phyloP scores from a whole-genome alignment of 2,329 filamentous ascomycete genomes.

The Sporothrix luriei region DNA sequence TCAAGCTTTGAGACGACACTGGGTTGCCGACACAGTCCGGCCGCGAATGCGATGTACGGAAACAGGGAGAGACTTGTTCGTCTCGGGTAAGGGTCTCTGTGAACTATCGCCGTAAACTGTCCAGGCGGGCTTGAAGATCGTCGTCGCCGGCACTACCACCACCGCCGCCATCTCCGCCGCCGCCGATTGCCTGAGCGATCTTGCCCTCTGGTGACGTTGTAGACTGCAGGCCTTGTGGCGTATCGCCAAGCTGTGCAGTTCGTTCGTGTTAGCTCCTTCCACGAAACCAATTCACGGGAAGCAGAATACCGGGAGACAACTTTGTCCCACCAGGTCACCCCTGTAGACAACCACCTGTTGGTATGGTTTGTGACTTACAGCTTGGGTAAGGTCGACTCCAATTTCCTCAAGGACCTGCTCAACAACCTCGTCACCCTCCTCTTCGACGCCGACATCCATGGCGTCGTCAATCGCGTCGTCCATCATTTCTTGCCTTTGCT shows the following conservation, averaged over 20 bases:
- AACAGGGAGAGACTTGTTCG: neutral
- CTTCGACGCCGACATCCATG: slow-evolving; percentile 85
- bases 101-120: slow-evolving; percentile 70
- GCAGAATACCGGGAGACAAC: neutral
- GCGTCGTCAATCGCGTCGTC: slow-evolving; percentile 98
- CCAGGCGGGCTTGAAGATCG: slow-evolving; percentile 88
- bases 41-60: neutral
- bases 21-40: neutral
- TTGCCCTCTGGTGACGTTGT: slow-evolving; percentile 70
- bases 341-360: neutral
- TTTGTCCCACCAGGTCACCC: neutral
- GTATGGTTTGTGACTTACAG: slow-evolving; percentile 62
- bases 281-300: neutral
- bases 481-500: slow-evolving; percentile 99
- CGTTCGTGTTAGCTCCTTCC: slow-evolving; percentile 21
- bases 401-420: slow-evolving; percentile 97
- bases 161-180: slow-evolving; percentile 55
- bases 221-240: slow-evolving; percentile 79
- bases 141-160: slow-evolving; percentile 70
- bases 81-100: neutral
- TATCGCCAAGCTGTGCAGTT: slow-evolving; percentile 76
- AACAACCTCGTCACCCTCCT: slow-evolving; percentile 94
- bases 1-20: neutral
- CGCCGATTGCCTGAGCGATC: slow-evolving; percentile 84
- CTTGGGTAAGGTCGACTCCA: slow-evolving; percentile 86